Evolutionary conservation across 306 rosid species (phyloP).

Genomic region (Rubus parviflorus): DNA sequence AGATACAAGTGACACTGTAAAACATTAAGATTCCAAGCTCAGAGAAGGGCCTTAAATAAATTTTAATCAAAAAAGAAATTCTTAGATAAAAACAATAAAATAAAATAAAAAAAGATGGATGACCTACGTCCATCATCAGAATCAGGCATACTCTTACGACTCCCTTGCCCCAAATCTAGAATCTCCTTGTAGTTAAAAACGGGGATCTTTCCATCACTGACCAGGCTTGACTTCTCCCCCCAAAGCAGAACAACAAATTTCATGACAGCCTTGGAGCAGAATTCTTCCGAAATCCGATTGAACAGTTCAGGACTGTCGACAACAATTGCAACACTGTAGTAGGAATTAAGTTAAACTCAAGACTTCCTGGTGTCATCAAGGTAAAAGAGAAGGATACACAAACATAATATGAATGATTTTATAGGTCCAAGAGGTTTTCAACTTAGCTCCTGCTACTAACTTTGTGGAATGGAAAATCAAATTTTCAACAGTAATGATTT

Average conservation of each 20-base stretch:
- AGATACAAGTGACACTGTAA: background rate
- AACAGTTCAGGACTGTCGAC: conserved; percentile 80
- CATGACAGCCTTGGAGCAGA: conserved; percentile 54
- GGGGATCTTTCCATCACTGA: conserved; percentile 46
- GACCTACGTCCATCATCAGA: conserved; percentile 33
- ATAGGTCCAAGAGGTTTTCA: background rate
- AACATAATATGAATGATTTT: background rate
- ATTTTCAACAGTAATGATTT: background rate
- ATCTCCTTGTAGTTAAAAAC: conserved; percentile 61
- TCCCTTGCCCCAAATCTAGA: conserved; percentile 58
- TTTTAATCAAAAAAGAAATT: background rate
- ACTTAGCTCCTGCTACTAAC: background rate
- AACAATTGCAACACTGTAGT: conserved; percentile 73
- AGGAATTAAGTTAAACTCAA: conserved; percentile 33
- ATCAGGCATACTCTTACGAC: conserved; percentile 47
- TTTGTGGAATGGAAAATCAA: background rate
- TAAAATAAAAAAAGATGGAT: background rate
- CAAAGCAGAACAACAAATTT: conserved; percentile 80
- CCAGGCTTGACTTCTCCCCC: conserved; percentile 79
- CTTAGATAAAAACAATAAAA: conserved; percentile 23
- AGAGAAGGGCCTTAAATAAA: background rate
- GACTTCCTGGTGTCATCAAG: conserved; percentile 21
- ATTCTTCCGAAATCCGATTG: conserved; percentile 59
- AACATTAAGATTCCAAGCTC: background rate
- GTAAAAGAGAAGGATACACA: background rate